Base-by-base conservation (phyloP, 1,139 yeast species). In the Debaryomyces singareniensis region DNA sequence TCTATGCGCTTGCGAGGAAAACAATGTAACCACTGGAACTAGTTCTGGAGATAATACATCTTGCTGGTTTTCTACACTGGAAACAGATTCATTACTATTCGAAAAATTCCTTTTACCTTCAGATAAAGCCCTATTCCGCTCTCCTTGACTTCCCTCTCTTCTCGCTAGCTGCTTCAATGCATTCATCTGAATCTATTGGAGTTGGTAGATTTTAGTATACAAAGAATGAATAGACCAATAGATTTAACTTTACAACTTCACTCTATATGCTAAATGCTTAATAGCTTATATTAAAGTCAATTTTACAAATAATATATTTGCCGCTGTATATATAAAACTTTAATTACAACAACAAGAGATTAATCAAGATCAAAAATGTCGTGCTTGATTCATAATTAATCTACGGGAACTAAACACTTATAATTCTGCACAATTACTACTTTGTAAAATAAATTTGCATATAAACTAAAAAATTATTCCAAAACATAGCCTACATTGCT, bases 1-100 rank as follows among this genome's bases (percentile, higher is more conserved):
- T 35, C 94, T 68, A 49, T 80, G 86, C 1, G 76, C 55, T 45
- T 82, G 93, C 1, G 87, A 82, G 16, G 84, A 71, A 16, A 82
- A 55, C 18, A 82, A 58, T 0, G 91, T 78, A 26, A 81, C 82
- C 5, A 82, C 79, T 1, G 94, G 94, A 3, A 82, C 70, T 29
- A 82, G 55, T 50, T 81, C 93, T 0, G 89, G 89, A n/a, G 71
- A 61, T 22, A 66, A 42, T 9, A 51, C 63, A 14, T 53, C 61
- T n/a, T n/a, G n/a, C 7, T 34, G 32, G 25, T 10, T 25, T 2
- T 16, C 29, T 9, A 13, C 25, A 3, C 16, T 26, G 14, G 26
- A 9, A 15, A 15, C 29, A 12, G 25, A 11, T 4, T 15, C 21
- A 20, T n/a, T n/a, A 15, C 11, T 15, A 6, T n/a, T 18, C 7